These are phyloP conservation scores for Lasiosphaeria hispida DNA, from an alignment of 495 filamentous ascomycete genomes.

Conservation along the genomic window DNA sequence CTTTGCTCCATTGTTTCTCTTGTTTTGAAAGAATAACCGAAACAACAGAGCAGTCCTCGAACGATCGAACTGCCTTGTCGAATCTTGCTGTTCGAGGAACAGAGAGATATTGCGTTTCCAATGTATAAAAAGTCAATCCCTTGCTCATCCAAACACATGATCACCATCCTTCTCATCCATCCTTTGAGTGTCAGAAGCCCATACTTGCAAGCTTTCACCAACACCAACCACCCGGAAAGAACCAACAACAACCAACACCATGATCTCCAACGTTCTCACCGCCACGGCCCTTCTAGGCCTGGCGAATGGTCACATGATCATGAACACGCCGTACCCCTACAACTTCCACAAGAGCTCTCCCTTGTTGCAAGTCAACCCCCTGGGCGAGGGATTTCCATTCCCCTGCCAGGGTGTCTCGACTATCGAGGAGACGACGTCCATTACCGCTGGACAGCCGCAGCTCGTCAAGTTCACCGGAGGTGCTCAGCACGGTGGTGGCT, in stretches of 20 bases:
- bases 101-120: no score
- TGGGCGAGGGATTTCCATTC: conserved; percentile 65
- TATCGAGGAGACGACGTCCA: conserved; percentile 36
- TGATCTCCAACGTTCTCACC: background rate
- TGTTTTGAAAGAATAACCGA: no score
- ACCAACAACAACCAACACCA: background rate
- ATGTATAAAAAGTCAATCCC: no score
- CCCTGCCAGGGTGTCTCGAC: conserved; percentile 63
- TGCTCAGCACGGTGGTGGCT: conserved; percentile 80
- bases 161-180: no score
- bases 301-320: conserved; percentile 23
- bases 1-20: no score
- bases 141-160: no score
- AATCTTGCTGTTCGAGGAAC: no score
- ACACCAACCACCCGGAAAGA: background rate
- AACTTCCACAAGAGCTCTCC: conserved; percentile 25
- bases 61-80: no score
- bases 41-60: no score
- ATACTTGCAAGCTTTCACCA: background rate
- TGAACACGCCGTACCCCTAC: conserved; percentile 39
- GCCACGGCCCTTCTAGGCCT: conserved; percentile 9
- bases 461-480: conserved; percentile 54
- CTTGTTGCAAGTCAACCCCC: conserved; percentile 22
- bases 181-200: no score
- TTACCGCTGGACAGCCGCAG: conserved; percentile 50